Percentiles rank a stretch among this genome's conserved stretches.
Conservation (phyloP, 805 yeast genomes). For the Gaillardinia entomophila region DNA sequence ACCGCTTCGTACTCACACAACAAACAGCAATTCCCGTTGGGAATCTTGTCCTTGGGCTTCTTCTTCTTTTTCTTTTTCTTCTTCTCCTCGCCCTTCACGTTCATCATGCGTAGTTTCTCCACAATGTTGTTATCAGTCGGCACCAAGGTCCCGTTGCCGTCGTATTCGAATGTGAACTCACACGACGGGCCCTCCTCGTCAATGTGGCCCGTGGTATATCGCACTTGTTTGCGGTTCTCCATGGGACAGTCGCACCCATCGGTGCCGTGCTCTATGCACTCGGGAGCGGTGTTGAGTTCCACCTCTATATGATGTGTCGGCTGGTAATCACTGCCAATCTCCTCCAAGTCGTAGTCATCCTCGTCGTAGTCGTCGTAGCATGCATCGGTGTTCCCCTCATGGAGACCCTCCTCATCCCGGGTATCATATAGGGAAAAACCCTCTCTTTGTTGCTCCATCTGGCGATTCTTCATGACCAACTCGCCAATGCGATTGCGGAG, state of each 20-base stretch:
- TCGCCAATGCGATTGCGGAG: slow-evolving; percentile 20
- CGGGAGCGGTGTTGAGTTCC: slow-evolving; percentile 31
- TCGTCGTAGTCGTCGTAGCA: slow-evolving; percentile 16
- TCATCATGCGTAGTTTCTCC: slow-evolving; percentile 30
- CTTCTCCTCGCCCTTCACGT: slow-evolving; percentile 13
- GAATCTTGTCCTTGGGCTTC: slow-evolving; percentile 3
- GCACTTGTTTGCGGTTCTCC: slow-evolving; percentile 5
- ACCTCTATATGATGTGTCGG: slow-evolving; percentile 38
- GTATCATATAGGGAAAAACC: slow-evolving; percentile 32
- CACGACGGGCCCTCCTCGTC: slow-evolving; percentile 34
- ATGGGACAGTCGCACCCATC: slow-evolving; percentile 22
- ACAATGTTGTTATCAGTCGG: slow-evolving; percentile 37
- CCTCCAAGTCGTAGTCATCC: slow-evolving; percentile 36
- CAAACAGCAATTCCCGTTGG: slow-evolving; percentile 28
- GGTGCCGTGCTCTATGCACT: slow-evolving; percentile 22
- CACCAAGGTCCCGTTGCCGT: slow-evolving; percentile 32
- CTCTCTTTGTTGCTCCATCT: slow-evolving; percentile 2
- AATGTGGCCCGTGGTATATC: slow-evolving; percentile 3
- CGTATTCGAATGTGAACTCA: slow-evolving; percentile 42
- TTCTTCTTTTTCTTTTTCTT: slow-evolving; percentile 6
- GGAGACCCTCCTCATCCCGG: slow-evolving; percentile 35
- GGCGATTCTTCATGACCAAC: slow-evolving; percentile 11
- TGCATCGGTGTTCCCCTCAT: slow-evolving; percentile 23
- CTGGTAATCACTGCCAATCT: slow-evolving; percentile 19
- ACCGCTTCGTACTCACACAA: slow-evolving; percentile 50